A percentile compares a stretch with the other conserved stretches of the same genome.
Evolutionary conservation across 2,329 filamentous ascomycete genomes (phyloP).

Genomic region (Pseudogymnoascus sp.): DNA sequence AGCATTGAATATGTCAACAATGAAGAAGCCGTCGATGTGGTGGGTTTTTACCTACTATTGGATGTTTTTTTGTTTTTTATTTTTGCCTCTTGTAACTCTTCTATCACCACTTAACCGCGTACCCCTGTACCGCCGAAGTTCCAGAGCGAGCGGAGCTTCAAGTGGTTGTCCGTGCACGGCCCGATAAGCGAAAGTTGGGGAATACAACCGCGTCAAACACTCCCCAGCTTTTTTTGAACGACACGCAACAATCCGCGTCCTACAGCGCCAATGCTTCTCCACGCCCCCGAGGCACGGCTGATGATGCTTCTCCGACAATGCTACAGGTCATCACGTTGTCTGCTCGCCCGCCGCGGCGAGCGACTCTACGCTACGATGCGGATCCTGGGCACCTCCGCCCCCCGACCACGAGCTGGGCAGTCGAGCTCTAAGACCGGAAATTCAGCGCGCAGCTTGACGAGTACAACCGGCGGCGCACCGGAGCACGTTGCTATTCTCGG

Average conservation of each 20-base stretch:
- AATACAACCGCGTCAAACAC: not conserved
- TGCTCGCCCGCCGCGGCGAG: not conserved
- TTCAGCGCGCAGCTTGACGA: not conserved
- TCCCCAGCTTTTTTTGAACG: not conserved
- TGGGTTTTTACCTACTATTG: too few species aligned
- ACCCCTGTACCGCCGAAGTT: not conserved
- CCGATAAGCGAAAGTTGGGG: not conserved
- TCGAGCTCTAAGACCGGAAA: not conserved
- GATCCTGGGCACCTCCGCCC: not conserved
- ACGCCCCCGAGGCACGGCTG: constrained; percentile 20
- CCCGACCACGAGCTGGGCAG: not conserved
- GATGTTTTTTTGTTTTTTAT: too few species aligned
- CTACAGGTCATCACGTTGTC: constrained; percentile 19
- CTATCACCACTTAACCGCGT: too few species aligned
- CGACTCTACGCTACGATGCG: not conserved
- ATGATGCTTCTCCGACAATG: constrained; percentile 22
- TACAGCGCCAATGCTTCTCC: constrained; percentile 20
- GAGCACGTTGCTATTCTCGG: constrained; percentile 58
- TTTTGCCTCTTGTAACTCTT: too few species aligned
- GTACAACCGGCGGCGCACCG: not conserved
- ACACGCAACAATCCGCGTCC: not conserved
- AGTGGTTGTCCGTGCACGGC: not conserved
- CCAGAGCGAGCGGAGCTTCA: not conserved
- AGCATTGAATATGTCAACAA: too few species aligned
- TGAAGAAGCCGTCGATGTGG: too few species aligned